Evolutionary conservation across 192 early-diverging fungal species (phyloP).

Genomic region (Mortierella hygrophila): DNA sequence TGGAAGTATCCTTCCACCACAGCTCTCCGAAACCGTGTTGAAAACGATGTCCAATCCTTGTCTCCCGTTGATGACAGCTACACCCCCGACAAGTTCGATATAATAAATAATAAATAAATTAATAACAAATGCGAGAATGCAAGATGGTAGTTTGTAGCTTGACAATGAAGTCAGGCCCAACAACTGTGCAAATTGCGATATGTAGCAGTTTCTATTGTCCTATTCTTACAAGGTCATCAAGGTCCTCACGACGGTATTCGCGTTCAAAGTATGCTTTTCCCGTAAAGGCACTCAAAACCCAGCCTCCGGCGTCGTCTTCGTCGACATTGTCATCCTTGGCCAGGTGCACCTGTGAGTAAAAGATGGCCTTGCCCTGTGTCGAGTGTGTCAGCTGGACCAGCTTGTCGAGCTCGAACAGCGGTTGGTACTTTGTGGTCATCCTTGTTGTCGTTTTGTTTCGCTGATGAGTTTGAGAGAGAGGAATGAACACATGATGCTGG

Average conservation of each 20-base stretch:
- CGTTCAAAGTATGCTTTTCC: constrained; percentile 52
- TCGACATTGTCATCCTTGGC: constrained; percentile 26
- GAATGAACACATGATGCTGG: neutral
- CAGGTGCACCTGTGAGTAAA: constrained; percentile 48
- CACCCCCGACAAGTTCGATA: no score
- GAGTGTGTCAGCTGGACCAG: constrained; percentile 51
- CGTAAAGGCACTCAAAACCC: constrained; percentile 47
- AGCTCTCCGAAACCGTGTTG: constrained; percentile 41
- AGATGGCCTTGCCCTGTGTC: constrained; percentile 42
- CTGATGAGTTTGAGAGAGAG: neutral
- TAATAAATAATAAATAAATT: neutral
- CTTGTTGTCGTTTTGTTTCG: neutral
- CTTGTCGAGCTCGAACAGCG: constrained; percentile 39
- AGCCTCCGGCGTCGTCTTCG: constrained; percentile 51
- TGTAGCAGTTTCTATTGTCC: no score
- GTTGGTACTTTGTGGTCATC: constrained; percentile 35
- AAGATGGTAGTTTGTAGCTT: neutral
- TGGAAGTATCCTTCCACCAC: constrained; percentile 41
- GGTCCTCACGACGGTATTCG: constrained; percentile 47
- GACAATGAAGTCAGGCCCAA: neutral
- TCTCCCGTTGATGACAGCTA: constrained; percentile 35
- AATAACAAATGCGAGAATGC: neutral
- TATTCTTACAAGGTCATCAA: constrained; percentile 33
- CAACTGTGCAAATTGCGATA: no score
- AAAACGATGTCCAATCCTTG: constrained; percentile 38